Conservation (phyloP, 257 asterid species). For the Solanum commersonii region DNA sequence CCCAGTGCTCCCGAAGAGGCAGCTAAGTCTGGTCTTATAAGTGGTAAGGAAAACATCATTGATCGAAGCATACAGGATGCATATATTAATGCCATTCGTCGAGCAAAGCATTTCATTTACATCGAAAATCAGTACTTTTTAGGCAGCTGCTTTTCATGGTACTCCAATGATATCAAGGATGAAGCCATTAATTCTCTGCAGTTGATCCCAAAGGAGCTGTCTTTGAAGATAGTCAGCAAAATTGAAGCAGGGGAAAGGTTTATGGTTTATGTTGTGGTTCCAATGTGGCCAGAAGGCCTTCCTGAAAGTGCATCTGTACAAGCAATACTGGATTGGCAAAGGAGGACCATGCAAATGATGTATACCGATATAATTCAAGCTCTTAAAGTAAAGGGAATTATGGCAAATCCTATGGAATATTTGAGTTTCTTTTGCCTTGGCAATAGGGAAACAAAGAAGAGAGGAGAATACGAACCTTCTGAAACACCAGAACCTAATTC, state of each 20-base stretch:
- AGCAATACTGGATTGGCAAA: slow-evolving; percentile 9
- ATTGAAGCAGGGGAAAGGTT: background rate
- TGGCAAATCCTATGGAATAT: background rate
- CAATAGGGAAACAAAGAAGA: slow-evolving; percentile 2
- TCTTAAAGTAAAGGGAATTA: background rate
- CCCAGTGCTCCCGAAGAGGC: background rate
- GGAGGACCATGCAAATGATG: slow-evolving; percentile 8
- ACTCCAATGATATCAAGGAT: background rate
- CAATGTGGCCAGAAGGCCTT: slow-evolving; percentile 12
- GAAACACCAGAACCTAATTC: slow-evolving; percentile 1
- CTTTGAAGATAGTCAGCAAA: background rate
- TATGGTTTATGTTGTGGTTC: slow-evolving; percentile 1
- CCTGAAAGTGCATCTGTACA: slow-evolving; percentile 2
- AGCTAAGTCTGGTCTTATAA: background rate
- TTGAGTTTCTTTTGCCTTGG: slow-evolving; percentile 6
- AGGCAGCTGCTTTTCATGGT: slow-evolving; percentile 3
- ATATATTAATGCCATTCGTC: slow-evolving; percentile 5
- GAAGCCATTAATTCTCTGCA: background rate
- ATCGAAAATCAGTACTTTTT: slow-evolving; percentile 6
- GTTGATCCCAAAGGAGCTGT: slow-evolving; percentile 2
- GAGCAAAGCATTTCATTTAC: slow-evolving; percentile 9
- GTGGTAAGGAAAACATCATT: slow-evolving; percentile 6
- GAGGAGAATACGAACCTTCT: slow-evolving; percentile 4
- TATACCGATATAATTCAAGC: slow-evolving; percentile 1
- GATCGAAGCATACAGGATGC: slow-evolving; percentile 9